A percentile compares a stretch with the other conserved stretches of the same genome.
These are phyloP conservation scores for Remersonia thermophila DNA, from an alignment of 2,329 filamentous ascomycete genomes.

Conservation along the genomic window DNA sequence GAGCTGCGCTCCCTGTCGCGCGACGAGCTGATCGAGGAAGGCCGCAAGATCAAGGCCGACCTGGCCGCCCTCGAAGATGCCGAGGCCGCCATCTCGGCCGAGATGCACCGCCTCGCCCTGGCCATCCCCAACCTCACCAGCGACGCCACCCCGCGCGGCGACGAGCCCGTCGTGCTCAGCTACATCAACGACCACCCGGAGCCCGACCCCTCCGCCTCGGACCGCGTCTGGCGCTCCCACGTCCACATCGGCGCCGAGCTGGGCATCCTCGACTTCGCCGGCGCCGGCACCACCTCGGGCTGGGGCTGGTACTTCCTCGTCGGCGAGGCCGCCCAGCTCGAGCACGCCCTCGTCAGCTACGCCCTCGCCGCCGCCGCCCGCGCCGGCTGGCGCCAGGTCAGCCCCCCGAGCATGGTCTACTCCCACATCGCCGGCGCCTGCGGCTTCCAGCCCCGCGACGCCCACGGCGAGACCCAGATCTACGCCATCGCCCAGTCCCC, in stretches of 20 bases:
- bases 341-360: conserved; percentile 86
- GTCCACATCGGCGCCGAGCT: conserved; percentile 77
- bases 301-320: conserved; percentile 98
- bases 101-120: conserved; percentile 64
- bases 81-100: conserved; percentile 45
- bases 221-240: conserved; percentile 56
- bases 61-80: conserved; percentile 47
- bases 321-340: conserved; percentile 85
- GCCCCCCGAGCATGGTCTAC: conserved; percentile 85
- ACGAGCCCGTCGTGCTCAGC: conserved; percentile 50
- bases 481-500: conserved; percentile 62
- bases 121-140: conserved; percentile 81
- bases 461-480: conserved; percentile 82
- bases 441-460: conserved; percentile 87
- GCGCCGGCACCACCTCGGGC: conserved; percentile 67
- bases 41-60: conserved; percentile 49
- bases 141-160: conserved; percentile 58
- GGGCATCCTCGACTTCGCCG: conserved; percentile 81
- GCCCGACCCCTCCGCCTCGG: conserved; percentile 21
- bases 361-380: conserved; percentile 60
- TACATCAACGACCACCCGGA: conserved; percentile 66
- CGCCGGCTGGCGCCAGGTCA: conserved; percentile 66
- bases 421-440: conserved; percentile 81
- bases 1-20: conserved; percentile 12
- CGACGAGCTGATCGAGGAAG: conserved; percentile 43